Evolutionary conservation across 73 alveolate genomes (phyloP), one percentile per base, ranked within the genome.

Genomic region (Paramecium octaurelia): DNA sequence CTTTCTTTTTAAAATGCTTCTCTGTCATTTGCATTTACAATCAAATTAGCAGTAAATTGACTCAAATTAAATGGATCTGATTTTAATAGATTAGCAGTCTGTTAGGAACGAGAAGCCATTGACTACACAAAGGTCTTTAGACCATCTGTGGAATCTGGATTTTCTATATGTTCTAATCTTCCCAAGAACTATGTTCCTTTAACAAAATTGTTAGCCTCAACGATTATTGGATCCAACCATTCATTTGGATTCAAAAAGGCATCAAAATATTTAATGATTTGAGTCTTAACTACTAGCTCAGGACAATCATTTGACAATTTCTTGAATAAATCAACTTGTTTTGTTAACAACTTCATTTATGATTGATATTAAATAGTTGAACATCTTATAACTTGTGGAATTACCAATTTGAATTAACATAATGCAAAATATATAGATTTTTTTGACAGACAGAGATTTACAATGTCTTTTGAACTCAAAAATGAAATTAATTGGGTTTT

Each of bases 261-360:
- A 21, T 80, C 91, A 46, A 44, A 80, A 42, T 31, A 42, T 18
- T 80, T 80, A 3, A 80, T 80, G 2, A 80, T 43, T 80, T 80
- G 24, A 20, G 76, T 48, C 57, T 80, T 80, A 2, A 80, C 57
- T 10, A 44, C 27, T 12, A 12, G 21, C 21, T 80, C 91, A 14
- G 91, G 20, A 46, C 91, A 80, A 80, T 80, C 91, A 42, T 21
- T 43, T 31, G 43, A 24, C 14, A 80, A 48, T 80, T 76, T 80
- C 29, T 80, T 80, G 16, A 80, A 80, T 80, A 27, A 31, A 31
- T 80, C 91, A 44, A 80, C 46, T 80, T 80, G 54, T 46, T 80
- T 80, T 2, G 91, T 80, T 43, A 80, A 64, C 31, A 42, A 27
- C n/a, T 80, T 80, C 43, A 80, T 80, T 80, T 80, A 80, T 31